Base-by-base conservation (phyloP, 1,139 yeast species). In the Magnusiomyces fungicola region DNA sequence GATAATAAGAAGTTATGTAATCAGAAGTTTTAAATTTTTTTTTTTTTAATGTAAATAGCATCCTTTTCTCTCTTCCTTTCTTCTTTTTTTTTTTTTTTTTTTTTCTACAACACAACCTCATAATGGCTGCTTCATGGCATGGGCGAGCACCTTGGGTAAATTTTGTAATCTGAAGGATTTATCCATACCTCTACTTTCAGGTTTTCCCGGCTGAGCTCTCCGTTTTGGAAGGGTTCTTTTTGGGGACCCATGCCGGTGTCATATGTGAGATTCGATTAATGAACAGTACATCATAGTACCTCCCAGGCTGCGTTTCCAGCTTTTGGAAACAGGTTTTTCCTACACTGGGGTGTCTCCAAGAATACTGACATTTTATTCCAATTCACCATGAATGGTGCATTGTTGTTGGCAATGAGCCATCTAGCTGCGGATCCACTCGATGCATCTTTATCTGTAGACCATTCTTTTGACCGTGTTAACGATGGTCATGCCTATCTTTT, bases 251-350 rank as follows among this genome's bases (percentile, higher is more conserved):
- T 40, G 33, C 42, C 38, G 19, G 24, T 49, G 34, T 39, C 32
- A 32, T 23, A n/a, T 40, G 30, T 46, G 21, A 21, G 44, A 40
- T 39, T 21, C 32, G 51, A 46, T 16, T 9, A 42, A 42, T 18
- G 38, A 49, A 48, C 42, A 49, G 62, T 60, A 61, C 61, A 60
- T 60, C 63, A 60, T 60, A 60, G 63, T 60, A 60, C 64, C 53
- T 53, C 56, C 49, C 54, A 56, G 54, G 47, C 48, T 29, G 45
- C 45, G 46, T 25, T 45, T 38, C 29, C 19, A 23, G 23, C 33
- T 30, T 24, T 5, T 23, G 23, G 32, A 36, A 34, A 39, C 46
- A 46, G 39, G 43, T 48, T 45, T 40, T 32, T 40, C 53, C 46
- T 51, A 53, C 55, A 47, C 52, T 57, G 54, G 53, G 52, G 61